Evolutionary conservation across 1,284 basidiomycete genomes (phyloP).

Genomic region (Rhodotorula glutinis): DNA sequence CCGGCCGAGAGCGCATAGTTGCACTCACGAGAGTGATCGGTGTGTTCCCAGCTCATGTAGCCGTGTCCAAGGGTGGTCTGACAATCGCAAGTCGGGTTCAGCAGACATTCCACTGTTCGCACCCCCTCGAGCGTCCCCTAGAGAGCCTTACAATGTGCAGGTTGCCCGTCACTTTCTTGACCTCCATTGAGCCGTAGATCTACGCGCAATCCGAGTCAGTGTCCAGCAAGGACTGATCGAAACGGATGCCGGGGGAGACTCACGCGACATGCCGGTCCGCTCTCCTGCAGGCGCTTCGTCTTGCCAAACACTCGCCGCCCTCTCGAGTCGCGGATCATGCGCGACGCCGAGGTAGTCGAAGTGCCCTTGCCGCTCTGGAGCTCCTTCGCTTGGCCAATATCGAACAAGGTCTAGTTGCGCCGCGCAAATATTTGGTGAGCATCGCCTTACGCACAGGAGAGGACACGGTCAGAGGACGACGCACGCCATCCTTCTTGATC

Average conservation of each 20-base stretch:
- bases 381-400: constrained; percentile 72
- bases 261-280: constrained; percentile 46
- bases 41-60: constrained; percentile 80
- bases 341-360: constrained; percentile 33
- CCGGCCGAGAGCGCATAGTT: fast-evolving
- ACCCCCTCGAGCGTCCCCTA: too few relatives aligned
- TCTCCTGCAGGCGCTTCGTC: constrained; percentile 45
- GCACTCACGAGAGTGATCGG: constrained; percentile 70
- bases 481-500: constrained; percentile 72
- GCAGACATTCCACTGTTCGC: too few relatives aligned
- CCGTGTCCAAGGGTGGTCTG: constrained; percentile 87
- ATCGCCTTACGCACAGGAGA: too few relatives aligned
- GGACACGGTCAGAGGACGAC: too few relatives aligned
- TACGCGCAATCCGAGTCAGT: constrained; percentile 65
- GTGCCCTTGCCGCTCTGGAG: constrained; percentile 47
- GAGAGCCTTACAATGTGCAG: constrained; percentile 47
- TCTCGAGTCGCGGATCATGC: constrained; percentile 35
- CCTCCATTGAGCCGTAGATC: constrained; percentile 75
- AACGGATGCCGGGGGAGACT: constrained; percentile 53
- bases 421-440: too few relatives aligned
- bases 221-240: constrained; percentile 46
- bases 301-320: constrained; percentile 41
- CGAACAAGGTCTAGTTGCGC: constrained; percentile 65
- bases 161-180: constrained; percentile 81
- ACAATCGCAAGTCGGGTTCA: too few relatives aligned